A percentile compares a stretch with the other conserved stretches of the same genome.
Conservation (phyloP, 1,284 basidiomycete genomes). For the Ustilago loliicola region DNA sequence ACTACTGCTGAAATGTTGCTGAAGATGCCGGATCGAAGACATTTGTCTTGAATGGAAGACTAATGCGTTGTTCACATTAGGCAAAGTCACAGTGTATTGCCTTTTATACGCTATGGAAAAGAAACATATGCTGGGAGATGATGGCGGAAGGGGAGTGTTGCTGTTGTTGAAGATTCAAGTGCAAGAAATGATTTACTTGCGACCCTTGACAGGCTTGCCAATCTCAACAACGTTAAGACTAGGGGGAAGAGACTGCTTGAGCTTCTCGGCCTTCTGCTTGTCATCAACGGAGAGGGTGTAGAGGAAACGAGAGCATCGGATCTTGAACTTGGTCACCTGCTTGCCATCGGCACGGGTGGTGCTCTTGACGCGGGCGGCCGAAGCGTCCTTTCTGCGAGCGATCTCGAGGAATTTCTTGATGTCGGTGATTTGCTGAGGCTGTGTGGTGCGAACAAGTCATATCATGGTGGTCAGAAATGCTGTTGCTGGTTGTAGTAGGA, state of each 20-base stretch:
- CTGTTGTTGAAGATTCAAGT: slow-evolving; percentile 9
- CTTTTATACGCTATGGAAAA: background rate
- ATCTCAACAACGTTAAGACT: slow-evolving; percentile 72
- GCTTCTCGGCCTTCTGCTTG: slow-evolving; percentile 98
- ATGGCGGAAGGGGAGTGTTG: background rate
- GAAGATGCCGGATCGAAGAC: background rate
- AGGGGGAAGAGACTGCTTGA: slow-evolving; percentile 94
- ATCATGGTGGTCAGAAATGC: slow-evolving; percentile 22
- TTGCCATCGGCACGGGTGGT: slow-evolving; percentile 82
- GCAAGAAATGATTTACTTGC: slow-evolving; percentile 43
- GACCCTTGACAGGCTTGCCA: slow-evolving; percentile 55
- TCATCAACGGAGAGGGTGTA: slow-evolving; percentile 97
- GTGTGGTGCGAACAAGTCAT: slow-evolving; percentile 17
- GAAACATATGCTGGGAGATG: background rate
- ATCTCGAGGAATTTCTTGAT: slow-evolving; percentile 99
- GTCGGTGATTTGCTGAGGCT: slow-evolving; percentile 98
- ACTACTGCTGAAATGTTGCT: background rate
- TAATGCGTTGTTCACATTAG: slow-evolving; percentile 12
- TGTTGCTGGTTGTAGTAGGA: background rate
- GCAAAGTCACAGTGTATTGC: background rate
- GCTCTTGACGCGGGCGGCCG: slow-evolving; percentile 97
- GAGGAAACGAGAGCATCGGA: slow-evolving; percentile 95
- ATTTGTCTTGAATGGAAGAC: slow-evolving; percentile 20
- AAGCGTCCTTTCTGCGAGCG: slow-evolving; percentile 81
- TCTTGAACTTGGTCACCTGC: slow-evolving; percentile 92